Conservation (phyloP, 805 yeast genomes). For the Suhomyces kilbournensis region DNA sequence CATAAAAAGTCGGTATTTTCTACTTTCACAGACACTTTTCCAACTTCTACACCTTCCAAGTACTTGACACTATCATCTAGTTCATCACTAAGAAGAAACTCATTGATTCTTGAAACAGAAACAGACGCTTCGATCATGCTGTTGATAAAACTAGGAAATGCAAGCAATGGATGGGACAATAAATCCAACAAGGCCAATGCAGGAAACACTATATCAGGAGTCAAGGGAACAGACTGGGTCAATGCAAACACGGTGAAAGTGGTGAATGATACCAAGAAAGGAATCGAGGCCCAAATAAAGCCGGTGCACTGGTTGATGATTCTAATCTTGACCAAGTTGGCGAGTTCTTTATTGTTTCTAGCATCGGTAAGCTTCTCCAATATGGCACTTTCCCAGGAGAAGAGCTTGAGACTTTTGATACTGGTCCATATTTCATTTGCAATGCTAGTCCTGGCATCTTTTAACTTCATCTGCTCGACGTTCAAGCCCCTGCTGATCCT, state of each 20-base stretch:
- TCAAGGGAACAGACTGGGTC: constrained; percentile 15
- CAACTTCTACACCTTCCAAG: constrained; percentile 1
- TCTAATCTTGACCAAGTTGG: constrained; percentile 14
- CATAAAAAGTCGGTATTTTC: constrained; percentile 20
- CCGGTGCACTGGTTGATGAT: constrained; percentile 10
- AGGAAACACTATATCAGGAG: constrained; percentile 27
- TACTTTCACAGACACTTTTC: constrained; percentile 18
- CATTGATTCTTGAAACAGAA: constrained; percentile 51
- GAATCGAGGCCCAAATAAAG: constrained; percentile 25
- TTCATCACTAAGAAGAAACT: constrained; percentile 38
- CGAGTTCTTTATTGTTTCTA: constrained; percentile 20
- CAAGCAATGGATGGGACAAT: constrained; percentile 55
- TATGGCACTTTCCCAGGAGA: constrained; percentile 28
- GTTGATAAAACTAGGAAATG: constrained; percentile 56
- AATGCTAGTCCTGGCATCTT: constrained; percentile 20
- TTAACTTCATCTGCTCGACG: constrained; percentile 16
- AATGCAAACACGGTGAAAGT: constrained; percentile 19
- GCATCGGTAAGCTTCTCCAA: constrained; percentile 15
- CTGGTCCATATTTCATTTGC: constrained; percentile 22
- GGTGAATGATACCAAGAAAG: constrained; percentile 21
- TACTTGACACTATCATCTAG: constrained; percentile 11
- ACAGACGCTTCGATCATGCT: constrained; percentile 58
- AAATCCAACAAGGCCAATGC: constrained; percentile 31
- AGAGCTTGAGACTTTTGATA: constrained; percentile 25
- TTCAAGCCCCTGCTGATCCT: constrained; percentile 43